Conservation (phyloP, 106 monocot species). For the Hemerocallis citrina region DNA sequence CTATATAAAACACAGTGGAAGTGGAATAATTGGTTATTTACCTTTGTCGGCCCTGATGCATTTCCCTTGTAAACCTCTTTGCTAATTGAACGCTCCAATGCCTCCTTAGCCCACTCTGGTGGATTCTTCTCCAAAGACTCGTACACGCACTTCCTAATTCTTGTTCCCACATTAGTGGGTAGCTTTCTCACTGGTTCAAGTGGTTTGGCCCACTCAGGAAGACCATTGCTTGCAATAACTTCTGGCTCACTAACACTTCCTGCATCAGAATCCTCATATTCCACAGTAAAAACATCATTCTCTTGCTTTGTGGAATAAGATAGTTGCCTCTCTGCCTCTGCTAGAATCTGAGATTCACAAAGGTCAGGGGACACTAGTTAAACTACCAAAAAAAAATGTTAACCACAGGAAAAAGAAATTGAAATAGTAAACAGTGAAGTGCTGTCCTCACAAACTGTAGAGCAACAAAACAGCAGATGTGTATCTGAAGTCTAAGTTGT, state of each 20-base stretch:
- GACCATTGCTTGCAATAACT: conserved; percentile 15
- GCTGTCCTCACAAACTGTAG: background rate
- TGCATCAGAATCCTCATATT: conserved; percentile 43
- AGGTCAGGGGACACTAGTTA: conserved; percentile 19
- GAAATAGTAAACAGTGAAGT: background rate
- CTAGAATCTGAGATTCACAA: conserved; percentile 75
- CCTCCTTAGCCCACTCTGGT: conserved; percentile 91
- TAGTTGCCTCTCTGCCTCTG: conserved; percentile 81
- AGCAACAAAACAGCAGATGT: background rate
- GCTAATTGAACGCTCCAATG: conserved; percentile 88
- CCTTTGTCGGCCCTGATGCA: conserved; percentile 99
- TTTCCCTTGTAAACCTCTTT: conserved; percentile 98
- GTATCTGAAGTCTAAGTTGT: background rate
- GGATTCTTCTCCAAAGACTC: conserved; percentile 68
- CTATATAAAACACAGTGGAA: background rate
- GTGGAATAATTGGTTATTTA: conserved; percentile 9
- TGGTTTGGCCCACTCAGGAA: conserved; percentile 84
- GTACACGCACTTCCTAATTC: conserved; percentile 90
- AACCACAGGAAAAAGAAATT: background rate
- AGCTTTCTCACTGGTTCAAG: conserved; percentile 89
- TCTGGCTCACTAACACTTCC: conserved; percentile 20
- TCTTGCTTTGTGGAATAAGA: conserved; percentile 29
- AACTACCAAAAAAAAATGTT: background rate
- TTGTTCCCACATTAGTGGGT: conserved; percentile 95
- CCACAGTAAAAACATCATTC: conserved; percentile 28